Conservation (phyloP, 2,329 filamentous ascomycete species). For the Hymenotorrendiella dingleyae region DNA sequence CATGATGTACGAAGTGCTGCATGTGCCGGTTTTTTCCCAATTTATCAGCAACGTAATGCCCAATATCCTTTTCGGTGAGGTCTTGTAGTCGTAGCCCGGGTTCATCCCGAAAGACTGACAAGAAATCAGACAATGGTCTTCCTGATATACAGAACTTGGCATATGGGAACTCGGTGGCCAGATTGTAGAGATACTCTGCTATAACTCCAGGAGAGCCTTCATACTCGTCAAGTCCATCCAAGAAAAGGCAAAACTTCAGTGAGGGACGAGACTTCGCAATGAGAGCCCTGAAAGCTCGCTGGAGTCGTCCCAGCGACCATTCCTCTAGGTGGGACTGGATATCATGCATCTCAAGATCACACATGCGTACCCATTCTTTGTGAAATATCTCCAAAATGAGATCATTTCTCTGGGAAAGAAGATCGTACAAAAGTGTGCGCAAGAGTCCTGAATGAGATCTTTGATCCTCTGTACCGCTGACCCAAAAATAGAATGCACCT, state of each 20-base stretch:
- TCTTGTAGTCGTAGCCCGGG: constrained; percentile 4
- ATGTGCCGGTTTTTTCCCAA: background rate
- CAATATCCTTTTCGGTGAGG: constrained; percentile 4
- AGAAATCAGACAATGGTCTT: constrained; percentile 6
- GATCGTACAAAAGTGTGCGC: constrained; percentile 7
- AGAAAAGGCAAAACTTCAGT: constrained; percentile 5
- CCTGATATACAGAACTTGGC: constrained; percentile 10
- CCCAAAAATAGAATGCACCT: constrained; percentile 43
- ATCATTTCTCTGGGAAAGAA: background rate
- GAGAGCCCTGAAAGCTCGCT: background rate
- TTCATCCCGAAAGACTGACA: background rate
- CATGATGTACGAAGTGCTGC: background rate
- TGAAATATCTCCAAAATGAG: background rate
- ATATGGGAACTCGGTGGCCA: background rate
- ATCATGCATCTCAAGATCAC: background rate
- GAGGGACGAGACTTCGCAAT: background rate
- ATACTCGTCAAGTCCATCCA: constrained; percentile 9
- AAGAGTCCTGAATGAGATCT: constrained; percentile 9
- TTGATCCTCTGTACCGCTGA: constrained; percentile 30
- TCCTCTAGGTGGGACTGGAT: background rate
- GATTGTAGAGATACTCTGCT: background rate
- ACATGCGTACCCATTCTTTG: background rate
- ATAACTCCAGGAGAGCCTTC: constrained; percentile 1
- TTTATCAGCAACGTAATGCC: constrained; percentile 1
- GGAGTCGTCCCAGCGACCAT: background rate